Percentiles rank a stretch among this genome's conserved stretches.
phyloP scores from a whole-genome alignment of 1,284 basidiomycete species.

The Puccinia horiana region DNA sequence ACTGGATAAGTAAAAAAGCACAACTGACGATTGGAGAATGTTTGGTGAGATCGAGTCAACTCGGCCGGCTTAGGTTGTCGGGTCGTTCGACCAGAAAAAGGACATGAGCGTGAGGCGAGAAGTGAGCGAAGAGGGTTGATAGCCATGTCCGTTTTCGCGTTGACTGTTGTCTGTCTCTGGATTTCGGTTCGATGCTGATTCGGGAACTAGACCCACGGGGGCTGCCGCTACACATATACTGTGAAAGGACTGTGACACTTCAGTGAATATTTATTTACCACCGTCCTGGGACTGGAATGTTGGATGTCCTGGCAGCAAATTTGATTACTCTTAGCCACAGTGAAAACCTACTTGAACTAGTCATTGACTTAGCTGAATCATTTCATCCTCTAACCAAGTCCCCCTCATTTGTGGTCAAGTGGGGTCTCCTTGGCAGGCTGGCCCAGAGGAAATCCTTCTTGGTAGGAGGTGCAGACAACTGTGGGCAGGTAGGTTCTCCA shows the following conservation, averaged over 20 bases:
- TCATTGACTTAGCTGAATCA: no score
- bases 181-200: no score
- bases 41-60: neutral
- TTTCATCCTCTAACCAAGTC: no score
- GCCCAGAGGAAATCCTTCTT: no score
- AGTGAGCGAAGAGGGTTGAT: neutral
- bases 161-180: neutral
- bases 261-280: neutral
- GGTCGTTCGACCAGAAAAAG: neutral
- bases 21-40: neutral
- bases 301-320: no score
- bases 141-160: neutral
- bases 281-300: no score
- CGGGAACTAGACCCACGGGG: neutral
- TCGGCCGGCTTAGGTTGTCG: neutral
- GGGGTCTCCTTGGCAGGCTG: no score
- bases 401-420: no score
- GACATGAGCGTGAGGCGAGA: neutral
- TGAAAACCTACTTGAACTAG: no score
- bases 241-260: neutral
- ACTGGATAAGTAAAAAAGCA: neutral
- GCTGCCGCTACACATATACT: neutral
- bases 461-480: no score
- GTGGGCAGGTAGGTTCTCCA: no score
- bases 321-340: no score